These are phyloP conservation scores for Leccinum subgranulosum DNA, from an alignment of 768 basidiomycete species.

Conservation along the genomic window DNA sequence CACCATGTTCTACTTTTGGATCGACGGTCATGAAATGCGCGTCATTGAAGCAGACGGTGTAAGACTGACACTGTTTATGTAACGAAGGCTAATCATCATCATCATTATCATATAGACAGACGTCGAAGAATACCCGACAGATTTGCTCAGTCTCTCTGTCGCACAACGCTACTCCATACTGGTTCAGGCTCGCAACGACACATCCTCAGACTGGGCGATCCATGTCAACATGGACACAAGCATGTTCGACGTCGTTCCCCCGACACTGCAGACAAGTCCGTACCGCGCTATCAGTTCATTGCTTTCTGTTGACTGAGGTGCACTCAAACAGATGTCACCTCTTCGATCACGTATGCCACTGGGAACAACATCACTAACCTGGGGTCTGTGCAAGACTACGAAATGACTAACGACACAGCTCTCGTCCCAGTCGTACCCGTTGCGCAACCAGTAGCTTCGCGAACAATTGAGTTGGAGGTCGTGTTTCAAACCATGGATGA, in stretches of 20 bases:
- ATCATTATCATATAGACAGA: slow-evolving; percentile 54
- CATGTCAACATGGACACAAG: slow-evolving; percentile 86
- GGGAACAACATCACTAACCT: slow-evolving; percentile 50
- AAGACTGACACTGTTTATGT: slow-evolving; percentile 24
- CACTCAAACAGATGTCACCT: slow-evolving; percentile 62
- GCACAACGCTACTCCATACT: slow-evolving; percentile 94
- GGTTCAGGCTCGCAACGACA: slow-evolving; percentile 87
- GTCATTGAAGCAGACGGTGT: slow-evolving; percentile 86
- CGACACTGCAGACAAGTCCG: slow-evolving; percentile 70
- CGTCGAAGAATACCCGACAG: slow-evolving; percentile 67
- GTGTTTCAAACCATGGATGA: slow-evolving; percentile 83
- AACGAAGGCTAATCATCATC: background rate
- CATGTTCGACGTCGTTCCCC: slow-evolving; percentile 87
- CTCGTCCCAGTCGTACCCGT: slow-evolving; percentile 60
- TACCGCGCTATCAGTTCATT: slow-evolving; percentile 4
- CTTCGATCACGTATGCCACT: slow-evolving; percentile 73
- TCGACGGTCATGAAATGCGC: slow-evolving; percentile 83
- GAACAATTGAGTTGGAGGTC: slow-evolving; percentile 66
- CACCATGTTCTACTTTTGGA: slow-evolving; percentile 79
- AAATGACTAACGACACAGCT: slow-evolving; percentile 60
- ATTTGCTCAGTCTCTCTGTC: slow-evolving; percentile 70
- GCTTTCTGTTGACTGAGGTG: background rate
- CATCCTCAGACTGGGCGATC: slow-evolving; percentile 79
- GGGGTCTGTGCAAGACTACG: slow-evolving; percentile 54
- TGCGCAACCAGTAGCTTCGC: slow-evolving; percentile 49